A percentile compares a stretch with the other conserved stretches of the same genome.
phyloP scores from a whole-genome alignment of 768 basidiomycete genomes.

The Tulasnella sp. region DNA sequence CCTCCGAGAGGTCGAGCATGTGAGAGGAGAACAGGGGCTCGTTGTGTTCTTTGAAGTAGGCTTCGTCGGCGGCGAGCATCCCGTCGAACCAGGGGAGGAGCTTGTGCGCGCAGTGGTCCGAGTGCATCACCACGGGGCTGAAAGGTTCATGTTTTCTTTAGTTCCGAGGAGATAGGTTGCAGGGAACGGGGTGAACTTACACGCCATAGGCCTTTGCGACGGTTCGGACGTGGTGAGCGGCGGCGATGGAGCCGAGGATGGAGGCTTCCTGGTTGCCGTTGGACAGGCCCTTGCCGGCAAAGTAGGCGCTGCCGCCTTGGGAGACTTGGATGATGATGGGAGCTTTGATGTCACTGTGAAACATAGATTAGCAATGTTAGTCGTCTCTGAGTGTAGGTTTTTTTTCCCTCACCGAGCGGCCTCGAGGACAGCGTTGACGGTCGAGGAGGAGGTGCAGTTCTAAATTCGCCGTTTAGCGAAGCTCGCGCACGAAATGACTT shows the following conservation, averaged over 20 bases:
- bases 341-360: constrained; percentile 75
- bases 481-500: constrained; percentile 9
- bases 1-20: constrained; percentile 42
- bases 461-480: constrained; percentile 24
- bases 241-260: constrained; percentile 81
- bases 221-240: constrained; percentile 81
- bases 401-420: constrained; percentile 64
- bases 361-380: not conserved
- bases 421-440: constrained; percentile 88
- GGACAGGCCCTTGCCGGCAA: constrained; percentile 88
- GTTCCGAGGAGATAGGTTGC: not conserved
- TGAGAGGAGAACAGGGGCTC: constrained; percentile 32
- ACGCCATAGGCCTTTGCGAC: constrained; percentile 87
- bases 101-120: constrained; percentile 97
- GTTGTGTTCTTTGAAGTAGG: constrained; percentile 74
- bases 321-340: constrained; percentile 98
- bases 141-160: not conserved
- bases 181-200: constrained; percentile 36
- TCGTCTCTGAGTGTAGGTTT: not conserved
- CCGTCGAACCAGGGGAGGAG: constrained; percentile 99
- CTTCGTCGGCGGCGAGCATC: constrained; percentile 94
- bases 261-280: constrained; percentile 96
- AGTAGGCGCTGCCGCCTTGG: constrained; percentile 93
- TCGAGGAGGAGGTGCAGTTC: constrained; percentile 97
- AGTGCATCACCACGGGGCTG: constrained; percentile 94